Evolutionary conservation across 768 basidiomycete genomes (phyloP).

Genomic region (Coprinopsis sp.): DNA sequence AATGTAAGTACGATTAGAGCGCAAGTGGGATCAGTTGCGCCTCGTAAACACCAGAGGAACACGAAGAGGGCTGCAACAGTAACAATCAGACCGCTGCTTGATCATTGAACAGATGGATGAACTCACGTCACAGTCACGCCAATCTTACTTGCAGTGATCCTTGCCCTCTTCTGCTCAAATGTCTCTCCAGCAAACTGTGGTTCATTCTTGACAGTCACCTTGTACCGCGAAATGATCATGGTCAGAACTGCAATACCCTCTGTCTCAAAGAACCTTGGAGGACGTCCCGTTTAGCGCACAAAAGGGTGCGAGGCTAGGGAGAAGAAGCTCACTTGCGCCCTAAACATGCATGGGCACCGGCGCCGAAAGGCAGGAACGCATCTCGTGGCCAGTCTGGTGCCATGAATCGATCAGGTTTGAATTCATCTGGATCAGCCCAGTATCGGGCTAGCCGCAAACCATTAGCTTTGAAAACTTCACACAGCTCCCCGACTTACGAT

Average conservation of each 20-base stretch:
- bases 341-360: slow-evolving; percentile 38
- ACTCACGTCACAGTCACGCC: slow-evolving; percentile 26
- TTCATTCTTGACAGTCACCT: slow-evolving; percentile 43
- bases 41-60: background rate
- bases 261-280: slow-evolving; percentile 38
- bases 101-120: background rate
- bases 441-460: slow-evolving; percentile 33
- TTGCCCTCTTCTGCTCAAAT: slow-evolving; percentile 36
- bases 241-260: slow-evolving; percentile 43
- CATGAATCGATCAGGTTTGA: slow-evolving; percentile 22
- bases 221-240: slow-evolving; percentile 39
- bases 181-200: slow-evolving; percentile 40
- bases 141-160: slow-evolving; percentile 28
- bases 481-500: slow-evolving; percentile 36
- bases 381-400: slow-evolving; percentile 13
- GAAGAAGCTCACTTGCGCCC: slow-evolving; percentile 38
- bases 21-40: background rate
- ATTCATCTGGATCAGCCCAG: slow-evolving; percentile 40
- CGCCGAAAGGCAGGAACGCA: slow-evolving; percentile 19
- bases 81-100: background rate
- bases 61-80: background rate
- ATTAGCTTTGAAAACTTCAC: too few species aligned
- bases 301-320: background rate
- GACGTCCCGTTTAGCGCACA: background rate
- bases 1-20: background rate